Evolutionary conservation across 192 early-diverging fungal species (phyloP), one percentile per base, ranked within the genome.

Genomic region (Umbelopsis sp.): DNA sequence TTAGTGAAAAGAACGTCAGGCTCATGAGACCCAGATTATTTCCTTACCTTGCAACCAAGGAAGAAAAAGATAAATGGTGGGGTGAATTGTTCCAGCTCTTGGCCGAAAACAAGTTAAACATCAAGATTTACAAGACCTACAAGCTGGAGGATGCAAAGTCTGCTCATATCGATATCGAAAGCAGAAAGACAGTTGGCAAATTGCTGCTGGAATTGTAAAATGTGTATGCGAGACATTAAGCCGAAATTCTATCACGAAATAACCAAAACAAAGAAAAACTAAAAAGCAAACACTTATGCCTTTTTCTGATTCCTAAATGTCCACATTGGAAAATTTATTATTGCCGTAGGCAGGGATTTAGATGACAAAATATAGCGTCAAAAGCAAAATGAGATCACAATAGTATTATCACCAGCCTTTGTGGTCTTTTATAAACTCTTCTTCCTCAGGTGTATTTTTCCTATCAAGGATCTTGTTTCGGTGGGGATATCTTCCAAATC

Each of bases 91-190:
- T 91, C 49, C 82, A 87, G 3, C 72, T 96, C 34, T 68, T 95
- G 7, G 71, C 75, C 2, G 22, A 87, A 14, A 77, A 81, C 32
- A 88, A 88, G 71, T 72, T 98, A 29, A 80, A 90, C 41, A 71
- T 95, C 49, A 75, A 87, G 29, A 80, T 96, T 41, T 88, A 90
- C 80, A 93, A 94, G 68, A 76, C 85, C 2, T 97, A 96, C 76
- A 83, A 82, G 14, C 76, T 98, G 52, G 79, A 83, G 38, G 91
- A 97, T 65, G 91, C 86, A 24, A 84, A 83, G 2, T 76, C 88
- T 32, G 94, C 97, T 0, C 95, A 97, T 49, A 73, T 76, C 6
- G 95, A 96, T 74, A 72, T 97, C 50, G 88, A 94, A 72, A 71
- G 83, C 31, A 82, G 92, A 72, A 88, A 84, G 73, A 91, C 91